phyloP scores from a whole-genome alignment of 2,329 filamentous ascomycete species.

The Rutstroemia sp. region DNA sequence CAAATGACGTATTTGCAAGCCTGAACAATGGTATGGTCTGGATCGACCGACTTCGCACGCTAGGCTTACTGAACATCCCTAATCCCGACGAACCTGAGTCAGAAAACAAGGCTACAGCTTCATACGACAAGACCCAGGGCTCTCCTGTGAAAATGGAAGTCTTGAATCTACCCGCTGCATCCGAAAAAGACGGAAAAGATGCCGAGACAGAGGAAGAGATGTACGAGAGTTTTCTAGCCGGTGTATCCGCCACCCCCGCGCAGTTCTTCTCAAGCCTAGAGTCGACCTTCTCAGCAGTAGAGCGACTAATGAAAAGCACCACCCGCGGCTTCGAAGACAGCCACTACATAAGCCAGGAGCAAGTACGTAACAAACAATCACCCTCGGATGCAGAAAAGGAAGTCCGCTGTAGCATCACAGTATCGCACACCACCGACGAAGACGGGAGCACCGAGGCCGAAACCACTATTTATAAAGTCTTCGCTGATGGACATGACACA shows the following conservation, averaged over 20 bases:
- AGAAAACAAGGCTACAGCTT: background rate
- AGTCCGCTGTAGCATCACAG: no score
- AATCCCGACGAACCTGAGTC: background rate
- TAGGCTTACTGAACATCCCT: slow-evolving; percentile 7
- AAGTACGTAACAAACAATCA: background rate
- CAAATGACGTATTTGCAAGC: background rate
- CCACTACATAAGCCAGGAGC: background rate
- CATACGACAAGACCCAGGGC: background rate
- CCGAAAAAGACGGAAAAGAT: background rate
- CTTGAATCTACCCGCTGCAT: background rate
- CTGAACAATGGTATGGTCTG: slow-evolving; percentile 7
- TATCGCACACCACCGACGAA: no score
- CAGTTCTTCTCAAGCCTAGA: background rate
- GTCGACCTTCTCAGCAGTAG: background rate
- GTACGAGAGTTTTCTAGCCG: slow-evolving; percentile 21
- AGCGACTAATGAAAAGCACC: slow-evolving; percentile 1
- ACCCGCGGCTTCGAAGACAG: background rate
- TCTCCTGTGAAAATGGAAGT: background rate
- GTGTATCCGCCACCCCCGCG: background rate
- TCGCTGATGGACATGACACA: no score
- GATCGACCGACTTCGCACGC: slow-evolving; percentile 12
- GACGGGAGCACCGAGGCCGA: no score
- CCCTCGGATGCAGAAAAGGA: background rate
- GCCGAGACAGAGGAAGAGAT: slow-evolving; percentile 25
- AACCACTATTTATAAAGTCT: no score